phyloP scores from a whole-genome alignment of 768 basidiomycete genomes.

The Trametes punicea region DNA sequence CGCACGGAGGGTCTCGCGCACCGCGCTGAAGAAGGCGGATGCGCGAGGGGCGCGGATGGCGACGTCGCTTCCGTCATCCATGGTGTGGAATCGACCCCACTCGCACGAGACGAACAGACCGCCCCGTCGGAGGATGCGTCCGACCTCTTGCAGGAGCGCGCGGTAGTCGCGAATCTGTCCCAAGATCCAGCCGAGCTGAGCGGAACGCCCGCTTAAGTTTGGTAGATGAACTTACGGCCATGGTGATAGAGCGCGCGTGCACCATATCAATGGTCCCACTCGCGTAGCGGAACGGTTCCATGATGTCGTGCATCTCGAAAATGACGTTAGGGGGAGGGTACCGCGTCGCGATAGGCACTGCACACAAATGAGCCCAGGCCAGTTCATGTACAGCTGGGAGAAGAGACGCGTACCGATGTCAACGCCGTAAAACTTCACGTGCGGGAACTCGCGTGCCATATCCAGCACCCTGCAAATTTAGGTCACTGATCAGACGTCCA shows the following conservation, averaged over 20 bases:
- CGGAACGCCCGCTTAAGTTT: slow-evolving; percentile 13
- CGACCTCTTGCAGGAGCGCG: slow-evolving; percentile 51
- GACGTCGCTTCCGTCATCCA: slow-evolving; percentile 30
- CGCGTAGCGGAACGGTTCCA: slow-evolving; percentile 46
- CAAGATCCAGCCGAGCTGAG: not conserved
- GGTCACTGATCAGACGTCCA: slow-evolving; percentile 3
- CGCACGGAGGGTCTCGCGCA: slow-evolving; percentile 36
- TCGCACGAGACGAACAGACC: slow-evolving; percentile 70
- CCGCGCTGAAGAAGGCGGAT: slow-evolving; percentile 34
- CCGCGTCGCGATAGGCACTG: slow-evolving; percentile 71
- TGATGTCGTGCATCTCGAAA: slow-evolving; percentile 68
- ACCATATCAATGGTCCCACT: slow-evolving; percentile 61
- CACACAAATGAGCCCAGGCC: not conserved
- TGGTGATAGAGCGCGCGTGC: slow-evolving; percentile 56
- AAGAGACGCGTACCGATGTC: slow-evolving; percentile 63
- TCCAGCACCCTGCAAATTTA: slow-evolving; percentile 58
- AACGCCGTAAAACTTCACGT: slow-evolving; percentile 63
- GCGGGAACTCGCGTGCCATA: slow-evolving; percentile 64
- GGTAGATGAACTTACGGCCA: slow-evolving; percentile 48
- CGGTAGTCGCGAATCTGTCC: slow-evolving; percentile 55
- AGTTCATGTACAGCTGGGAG: slow-evolving; percentile 8
- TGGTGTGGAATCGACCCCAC: slow-evolving; percentile 44
- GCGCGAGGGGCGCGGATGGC: slow-evolving; percentile 22
- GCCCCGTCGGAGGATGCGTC: slow-evolving; percentile 64
- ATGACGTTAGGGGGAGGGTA: slow-evolving; percentile 57